phyloP scores from a whole-genome alignment of 441 rosid species.

The Capsella rubella region DNA sequence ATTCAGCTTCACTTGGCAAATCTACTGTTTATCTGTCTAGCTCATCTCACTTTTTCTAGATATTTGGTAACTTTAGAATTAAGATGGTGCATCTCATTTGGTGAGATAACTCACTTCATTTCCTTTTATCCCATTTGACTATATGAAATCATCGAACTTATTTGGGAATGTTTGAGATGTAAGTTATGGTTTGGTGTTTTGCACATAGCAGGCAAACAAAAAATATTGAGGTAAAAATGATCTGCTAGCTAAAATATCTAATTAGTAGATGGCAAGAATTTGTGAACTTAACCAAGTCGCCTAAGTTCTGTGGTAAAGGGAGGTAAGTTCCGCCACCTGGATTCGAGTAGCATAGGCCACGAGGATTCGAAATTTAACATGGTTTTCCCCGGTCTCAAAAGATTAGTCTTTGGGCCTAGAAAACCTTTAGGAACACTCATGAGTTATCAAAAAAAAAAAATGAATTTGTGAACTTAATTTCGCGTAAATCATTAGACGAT shows the following conservation, averaged over 20 bases:
- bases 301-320: no score
- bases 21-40: slow-evolving; percentile 14
- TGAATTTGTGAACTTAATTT: neutral
- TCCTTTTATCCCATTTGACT: slow-evolving; percentile 14
- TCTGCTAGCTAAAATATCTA: neutral
- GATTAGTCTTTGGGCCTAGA: no score
- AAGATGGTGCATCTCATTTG: slow-evolving; percentile 35
- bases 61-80: slow-evolving; percentile 28
- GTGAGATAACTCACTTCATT: neutral
- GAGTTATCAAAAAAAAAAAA: no score
- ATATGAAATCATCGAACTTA: neutral
- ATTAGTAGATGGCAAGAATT: neutral
- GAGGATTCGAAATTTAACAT: no score
- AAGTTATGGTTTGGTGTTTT: slow-evolving; percentile 33
- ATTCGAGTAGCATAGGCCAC: no score
- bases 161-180: slow-evolving; percentile 24
- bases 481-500: neutral
- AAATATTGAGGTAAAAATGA: neutral
- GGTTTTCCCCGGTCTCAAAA: no score
- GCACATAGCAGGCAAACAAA: slow-evolving; percentile 2
- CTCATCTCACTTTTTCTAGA: slow-evolving; percentile 8
- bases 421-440: no score
- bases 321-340: no score
- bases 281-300: no score
- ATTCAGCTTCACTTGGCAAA: slow-evolving; percentile 34